Conservation (phyloP, 2,329 filamentous ascomycete genomes). For the Fusarium sp. region DNA sequence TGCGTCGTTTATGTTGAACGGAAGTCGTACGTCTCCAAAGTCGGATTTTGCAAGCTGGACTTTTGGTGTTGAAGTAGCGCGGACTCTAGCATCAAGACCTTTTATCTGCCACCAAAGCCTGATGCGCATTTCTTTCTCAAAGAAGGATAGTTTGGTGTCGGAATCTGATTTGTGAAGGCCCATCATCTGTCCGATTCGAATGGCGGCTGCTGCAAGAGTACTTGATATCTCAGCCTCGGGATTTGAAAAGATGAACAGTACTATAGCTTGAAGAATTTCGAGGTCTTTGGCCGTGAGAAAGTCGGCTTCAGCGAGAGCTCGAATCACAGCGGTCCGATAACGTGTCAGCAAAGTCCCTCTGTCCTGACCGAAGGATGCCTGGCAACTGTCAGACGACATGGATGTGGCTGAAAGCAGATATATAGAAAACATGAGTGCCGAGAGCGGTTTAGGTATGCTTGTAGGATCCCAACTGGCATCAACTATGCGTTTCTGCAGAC, state of each 20-base stretch:
- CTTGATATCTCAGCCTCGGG: conserved; percentile 49
- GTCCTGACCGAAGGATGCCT: conserved; percentile 25
- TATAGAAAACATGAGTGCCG: conserved; percentile 48
- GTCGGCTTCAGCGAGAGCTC: conserved; percentile 45
- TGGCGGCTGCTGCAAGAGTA: conserved; percentile 41
- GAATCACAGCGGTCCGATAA: conserved; percentile 45
- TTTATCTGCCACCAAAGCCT: conserved; percentile 50
- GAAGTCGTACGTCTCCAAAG: conserved; percentile 52
- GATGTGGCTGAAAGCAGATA: conserved; percentile 48
- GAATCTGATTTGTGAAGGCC: conserved; percentile 36
- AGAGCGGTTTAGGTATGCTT: conserved; percentile 28
- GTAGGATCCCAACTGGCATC: conserved; percentile 49
- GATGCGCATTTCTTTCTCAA: conserved; percentile 49
- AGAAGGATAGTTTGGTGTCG: conserved; percentile 35
- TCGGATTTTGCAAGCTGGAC: conserved; percentile 17
- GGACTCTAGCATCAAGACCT: conserved; percentile 36
- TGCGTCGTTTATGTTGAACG: conserved; percentile 68
- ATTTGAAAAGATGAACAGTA: conserved; percentile 49
- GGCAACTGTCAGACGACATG: conserved; percentile 35
- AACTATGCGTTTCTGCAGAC: conserved; percentile 49
- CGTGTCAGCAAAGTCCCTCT: conserved; percentile 32
- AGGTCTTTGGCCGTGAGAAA: conserved; percentile 48
- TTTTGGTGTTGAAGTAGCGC: conserved; percentile 8
- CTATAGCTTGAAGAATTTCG: conserved; percentile 50
- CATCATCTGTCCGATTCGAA: conserved; percentile 47